Evolutionary conservation across 257 asterid species (phyloP).

Genomic region (Avicennia marina): DNA sequence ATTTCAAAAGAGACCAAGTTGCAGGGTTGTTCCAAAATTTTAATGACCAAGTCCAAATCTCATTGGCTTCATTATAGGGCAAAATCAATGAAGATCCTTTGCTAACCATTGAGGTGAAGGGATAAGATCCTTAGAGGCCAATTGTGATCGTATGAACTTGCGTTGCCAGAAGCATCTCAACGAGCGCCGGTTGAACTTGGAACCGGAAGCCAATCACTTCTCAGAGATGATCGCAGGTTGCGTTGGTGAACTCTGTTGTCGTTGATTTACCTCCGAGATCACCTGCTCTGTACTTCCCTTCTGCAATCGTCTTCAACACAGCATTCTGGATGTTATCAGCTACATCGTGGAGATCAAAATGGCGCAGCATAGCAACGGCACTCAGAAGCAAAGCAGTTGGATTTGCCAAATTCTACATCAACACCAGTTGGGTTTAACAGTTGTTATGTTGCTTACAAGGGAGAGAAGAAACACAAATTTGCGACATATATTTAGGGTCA

Average conservation of each 20-base stretch:
- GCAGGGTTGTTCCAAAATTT: too few relatives aligned
- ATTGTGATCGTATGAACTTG: too few relatives aligned
- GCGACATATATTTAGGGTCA: too few relatives aligned
- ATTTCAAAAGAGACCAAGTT: too few relatives aligned
- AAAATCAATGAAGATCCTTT: too few relatives aligned
- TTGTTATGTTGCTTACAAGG: conserved; percentile 19
- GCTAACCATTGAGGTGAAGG: too few relatives aligned
- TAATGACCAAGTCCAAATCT: too few relatives aligned
- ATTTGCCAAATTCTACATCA: conserved; percentile 79
- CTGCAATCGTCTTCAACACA: conserved; percentile 75
- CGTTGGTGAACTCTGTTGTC: conserved; percentile 78
- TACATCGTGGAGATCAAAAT: conserved; percentile 67
- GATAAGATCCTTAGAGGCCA: too few relatives aligned
- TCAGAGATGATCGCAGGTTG: conserved; percentile 75
- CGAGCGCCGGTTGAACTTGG: conserved; percentile 27
- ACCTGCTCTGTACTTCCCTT: conserved; percentile 82
- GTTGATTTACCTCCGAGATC: conserved; percentile 92
- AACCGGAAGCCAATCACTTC: too few relatives aligned
- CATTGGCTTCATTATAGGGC: too few relatives aligned
- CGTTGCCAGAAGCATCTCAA: conserved; percentile 20
- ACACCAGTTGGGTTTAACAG: conserved; percentile 25
- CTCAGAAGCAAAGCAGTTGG: conserved; percentile 96
- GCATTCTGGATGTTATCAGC: conserved; percentile 85
- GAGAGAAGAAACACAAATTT: too few relatives aligned
- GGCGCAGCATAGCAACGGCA: conserved; percentile 74